A percentile compares a stretch with the other conserved stretches of the same genome.
phyloP scores from a whole-genome alignment of 257 asterid species.

The Lycium barbarum region DNA sequence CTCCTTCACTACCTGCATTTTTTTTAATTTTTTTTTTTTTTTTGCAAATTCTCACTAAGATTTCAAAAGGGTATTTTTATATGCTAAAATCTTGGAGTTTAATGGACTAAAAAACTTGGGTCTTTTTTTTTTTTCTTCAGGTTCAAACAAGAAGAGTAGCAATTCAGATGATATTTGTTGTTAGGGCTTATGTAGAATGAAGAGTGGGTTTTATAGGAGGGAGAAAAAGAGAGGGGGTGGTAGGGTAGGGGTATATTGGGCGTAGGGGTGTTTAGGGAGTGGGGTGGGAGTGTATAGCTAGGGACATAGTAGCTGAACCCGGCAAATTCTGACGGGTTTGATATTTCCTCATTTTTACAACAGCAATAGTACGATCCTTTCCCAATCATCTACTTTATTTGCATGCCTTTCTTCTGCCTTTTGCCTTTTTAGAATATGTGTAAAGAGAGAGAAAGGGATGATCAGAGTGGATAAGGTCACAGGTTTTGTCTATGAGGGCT shows the following conservation, averaged over 20 bases:
- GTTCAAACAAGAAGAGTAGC: not conserved
- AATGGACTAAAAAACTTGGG: not conserved
- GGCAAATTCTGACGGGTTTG: constrained; percentile 41
- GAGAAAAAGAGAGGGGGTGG: not conserved
- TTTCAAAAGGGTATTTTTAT: not conserved
- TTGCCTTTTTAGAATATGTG: not conserved
- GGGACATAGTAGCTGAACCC: constrained; percentile 33
- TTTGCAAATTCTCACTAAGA: constrained; percentile 8
- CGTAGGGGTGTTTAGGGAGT: not conserved
- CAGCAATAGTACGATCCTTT: constrained; percentile 22
- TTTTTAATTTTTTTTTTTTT: not conserved
- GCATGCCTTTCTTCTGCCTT: constrained; percentile 28
- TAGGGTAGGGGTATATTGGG: not conserved
- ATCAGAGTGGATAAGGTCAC: not conserved
- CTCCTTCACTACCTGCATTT: constrained; percentile 65
- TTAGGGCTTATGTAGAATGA: not conserved
- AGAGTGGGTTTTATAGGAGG: constrained; percentile 24
- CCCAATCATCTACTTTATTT: constrained; percentile 26
- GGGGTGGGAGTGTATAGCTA: constrained; percentile 3
- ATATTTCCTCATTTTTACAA: constrained; percentile 36
- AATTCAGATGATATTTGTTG: not conserved
- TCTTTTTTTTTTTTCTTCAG: no score
- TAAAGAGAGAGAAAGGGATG: not conserved
- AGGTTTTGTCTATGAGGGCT: not conserved
- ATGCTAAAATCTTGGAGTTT: not conserved